Percentiles rank a stretch among this genome's conserved stretches.
Evolutionary conservation across 1,284 basidiomycete species (phyloP).

Genomic region (Leccinum pachyderme): DNA sequence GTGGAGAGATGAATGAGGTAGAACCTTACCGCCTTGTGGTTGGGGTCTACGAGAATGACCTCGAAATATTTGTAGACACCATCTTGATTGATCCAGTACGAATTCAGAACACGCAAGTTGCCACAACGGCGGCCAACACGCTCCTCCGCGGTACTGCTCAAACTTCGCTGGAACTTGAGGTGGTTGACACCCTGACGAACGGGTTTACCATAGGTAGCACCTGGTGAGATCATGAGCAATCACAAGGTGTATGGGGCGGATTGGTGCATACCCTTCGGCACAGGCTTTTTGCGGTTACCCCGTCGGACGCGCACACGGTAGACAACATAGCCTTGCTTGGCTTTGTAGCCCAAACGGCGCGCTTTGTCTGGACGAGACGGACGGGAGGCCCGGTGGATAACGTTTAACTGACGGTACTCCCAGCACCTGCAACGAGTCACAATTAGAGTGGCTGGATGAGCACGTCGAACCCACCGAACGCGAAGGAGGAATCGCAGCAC

Average conservation of each 20-base stretch:
- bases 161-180: slow-evolving; percentile 95
- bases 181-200: slow-evolving; percentile 99
- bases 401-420: slow-evolving; percentile 98
- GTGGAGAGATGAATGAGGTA: slow-evolving; percentile 2
- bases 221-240: slow-evolving; percentile 36
- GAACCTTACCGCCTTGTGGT: slow-evolving; percentile 81
- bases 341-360: slow-evolving; percentile 98
- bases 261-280: slow-evolving; percentile 78
- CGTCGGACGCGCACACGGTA: slow-evolving; percentile 98
- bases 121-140: slow-evolving; percentile 96
- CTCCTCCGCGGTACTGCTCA: slow-evolving; percentile 95
- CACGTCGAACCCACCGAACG: slow-evolving; percentile 66
- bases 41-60: slow-evolving; percentile 96
- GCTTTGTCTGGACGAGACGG: slow-evolving; percentile 99
- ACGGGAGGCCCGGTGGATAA: slow-evolving; percentile 96
- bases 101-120: slow-evolving; percentile 95
- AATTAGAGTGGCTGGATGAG: slow-evolving; percentile 9
- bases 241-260: slow-evolving; percentile 2
- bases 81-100: slow-evolving; percentile 99
- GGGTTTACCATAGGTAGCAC: slow-evolving; percentile 98
- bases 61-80: slow-evolving; percentile 99
- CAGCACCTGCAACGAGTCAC: slow-evolving; percentile 74
- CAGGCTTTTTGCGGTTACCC: slow-evolving; percentile 99
- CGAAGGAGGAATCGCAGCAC: slow-evolving; percentile 98
- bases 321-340: slow-evolving; percentile 99